These are phyloP conservation scores for Purshia tridentata DNA, from an alignment of 306 rosid species.

Conservation along the genomic window DNA sequence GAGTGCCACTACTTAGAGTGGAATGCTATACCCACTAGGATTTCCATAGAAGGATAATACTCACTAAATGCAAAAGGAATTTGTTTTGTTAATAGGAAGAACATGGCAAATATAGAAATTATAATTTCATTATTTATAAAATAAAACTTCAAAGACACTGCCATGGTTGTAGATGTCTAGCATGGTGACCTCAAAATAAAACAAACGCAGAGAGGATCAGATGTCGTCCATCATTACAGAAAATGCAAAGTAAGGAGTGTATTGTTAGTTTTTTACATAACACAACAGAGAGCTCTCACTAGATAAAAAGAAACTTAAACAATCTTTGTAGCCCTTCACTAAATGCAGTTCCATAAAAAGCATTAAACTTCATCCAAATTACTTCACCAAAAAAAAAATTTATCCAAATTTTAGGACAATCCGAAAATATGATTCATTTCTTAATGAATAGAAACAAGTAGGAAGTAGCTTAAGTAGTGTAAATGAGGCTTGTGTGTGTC, in stretches of 20 bases:
- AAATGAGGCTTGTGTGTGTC: background rate
- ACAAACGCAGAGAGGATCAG: background rate
- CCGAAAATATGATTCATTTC: background rate
- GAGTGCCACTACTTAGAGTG: background rate
- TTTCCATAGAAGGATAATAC: background rate
- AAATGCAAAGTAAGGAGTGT: background rate
- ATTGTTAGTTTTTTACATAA: background rate
- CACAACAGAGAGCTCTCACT: background rate
- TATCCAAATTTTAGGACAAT: background rate
- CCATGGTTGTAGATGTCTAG: background rate
- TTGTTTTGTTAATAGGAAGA: background rate
- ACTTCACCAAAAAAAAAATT: too few species aligned
- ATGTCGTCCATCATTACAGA: constrained; percentile 1
- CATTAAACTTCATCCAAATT: background rate
- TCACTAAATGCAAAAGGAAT: background rate
- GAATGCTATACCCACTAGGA: constrained; percentile 1
- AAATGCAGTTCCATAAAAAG: background rate
- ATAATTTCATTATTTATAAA: background rate
- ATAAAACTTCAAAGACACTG: background rate
- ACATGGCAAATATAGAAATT: background rate
- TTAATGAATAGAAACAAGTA: background rate
- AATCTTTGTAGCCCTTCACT: background rate
- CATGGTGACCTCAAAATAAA: background rate
- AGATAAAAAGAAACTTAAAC: background rate
- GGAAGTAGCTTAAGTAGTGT: background rate